Conservation (phyloP, 1,139 yeast genomes). For the Kazachstania sp. region DNA sequence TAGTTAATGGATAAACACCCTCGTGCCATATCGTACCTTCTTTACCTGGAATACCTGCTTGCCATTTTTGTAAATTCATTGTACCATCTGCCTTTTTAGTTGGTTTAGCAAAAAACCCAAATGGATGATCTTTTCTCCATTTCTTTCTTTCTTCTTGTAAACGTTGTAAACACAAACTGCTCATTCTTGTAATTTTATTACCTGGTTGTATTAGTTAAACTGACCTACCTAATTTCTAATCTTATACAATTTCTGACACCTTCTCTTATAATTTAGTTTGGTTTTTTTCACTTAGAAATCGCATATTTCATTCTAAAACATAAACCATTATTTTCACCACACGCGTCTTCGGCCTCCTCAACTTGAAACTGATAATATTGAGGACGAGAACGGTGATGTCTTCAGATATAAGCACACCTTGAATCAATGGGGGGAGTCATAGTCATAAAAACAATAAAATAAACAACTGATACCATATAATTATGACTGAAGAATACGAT, state of each 20-base stretch:
- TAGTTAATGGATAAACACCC: constrained; percentile 79
- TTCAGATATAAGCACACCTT: background rate
- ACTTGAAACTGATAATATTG: background rate
- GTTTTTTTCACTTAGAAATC: too few species aligned
- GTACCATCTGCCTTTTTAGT: constrained; percentile 68
- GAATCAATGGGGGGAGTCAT: background rate
- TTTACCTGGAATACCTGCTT: constrained; percentile 93
- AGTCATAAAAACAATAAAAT: background rate
- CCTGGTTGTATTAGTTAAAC: background rate
- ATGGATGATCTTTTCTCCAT: constrained; percentile 98
- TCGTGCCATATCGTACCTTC: constrained; percentile 74
- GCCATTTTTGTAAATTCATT: constrained; percentile 79
- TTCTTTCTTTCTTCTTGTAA: constrained; percentile 81
- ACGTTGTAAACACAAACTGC: constrained; percentile 60
- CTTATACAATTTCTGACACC: background rate
- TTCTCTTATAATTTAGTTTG: background rate
- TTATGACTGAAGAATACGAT: constrained; percentile 34
- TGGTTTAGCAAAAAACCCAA: constrained; percentile 94
- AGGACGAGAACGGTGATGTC: background rate
- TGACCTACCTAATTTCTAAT: background rate
- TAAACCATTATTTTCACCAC: background rate
- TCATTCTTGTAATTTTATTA: constrained; percentile 14
- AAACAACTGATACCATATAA: too few species aligned
- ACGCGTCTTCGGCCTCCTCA: background rate
- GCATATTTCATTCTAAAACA: too few species aligned